These are phyloP conservation scores for Heliamphora pulchella DNA, from an alignment of 179 eudicot genomes.

Conservation along the genomic window DNA sequence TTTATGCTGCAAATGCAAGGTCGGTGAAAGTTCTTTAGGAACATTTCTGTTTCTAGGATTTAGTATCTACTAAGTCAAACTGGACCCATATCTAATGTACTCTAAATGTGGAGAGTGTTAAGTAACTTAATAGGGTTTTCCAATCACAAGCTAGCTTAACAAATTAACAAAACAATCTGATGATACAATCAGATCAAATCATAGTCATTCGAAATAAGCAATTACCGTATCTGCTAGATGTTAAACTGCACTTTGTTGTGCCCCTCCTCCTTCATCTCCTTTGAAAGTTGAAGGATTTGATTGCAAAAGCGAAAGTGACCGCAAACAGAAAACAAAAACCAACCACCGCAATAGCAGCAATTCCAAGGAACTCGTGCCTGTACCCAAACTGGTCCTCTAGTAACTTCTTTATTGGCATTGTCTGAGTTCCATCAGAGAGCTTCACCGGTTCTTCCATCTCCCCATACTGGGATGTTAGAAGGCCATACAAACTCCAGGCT, in stretches of 20 bases:
- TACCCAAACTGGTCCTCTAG: constrained; percentile 65
- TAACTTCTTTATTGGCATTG: constrained; percentile 44
- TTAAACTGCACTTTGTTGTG: background rate
- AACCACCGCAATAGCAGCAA: constrained; percentile 56
- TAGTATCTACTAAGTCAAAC: background rate
- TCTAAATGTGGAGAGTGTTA: too few species aligned
- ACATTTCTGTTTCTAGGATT: background rate
- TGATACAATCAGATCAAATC: background rate
- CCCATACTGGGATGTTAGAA: constrained; percentile 80
- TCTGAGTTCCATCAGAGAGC: constrained; percentile 49
- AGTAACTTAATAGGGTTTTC: background rate
- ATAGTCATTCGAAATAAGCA: background rate
- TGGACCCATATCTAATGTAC: too few species aligned
- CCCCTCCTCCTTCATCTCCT: constrained; percentile 48
- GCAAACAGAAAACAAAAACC: constrained; percentile 65
- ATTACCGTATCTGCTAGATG: constrained; percentile 10
- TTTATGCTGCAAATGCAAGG: background rate
- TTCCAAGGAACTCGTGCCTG: constrained; percentile 43
- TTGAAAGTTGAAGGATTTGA: constrained; percentile 75
- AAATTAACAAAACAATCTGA: background rate
- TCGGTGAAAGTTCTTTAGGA: background rate
- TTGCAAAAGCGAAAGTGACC: constrained; percentile 57
- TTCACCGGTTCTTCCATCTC: constrained; percentile 43
- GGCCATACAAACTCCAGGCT: constrained; percentile 86
- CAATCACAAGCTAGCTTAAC: background rate